Percentiles rank a stretch among this genome's conserved stretches.
Conservation (phyloP, 1,284 basidiomycete species). For the Tremellales sp. region DNA sequence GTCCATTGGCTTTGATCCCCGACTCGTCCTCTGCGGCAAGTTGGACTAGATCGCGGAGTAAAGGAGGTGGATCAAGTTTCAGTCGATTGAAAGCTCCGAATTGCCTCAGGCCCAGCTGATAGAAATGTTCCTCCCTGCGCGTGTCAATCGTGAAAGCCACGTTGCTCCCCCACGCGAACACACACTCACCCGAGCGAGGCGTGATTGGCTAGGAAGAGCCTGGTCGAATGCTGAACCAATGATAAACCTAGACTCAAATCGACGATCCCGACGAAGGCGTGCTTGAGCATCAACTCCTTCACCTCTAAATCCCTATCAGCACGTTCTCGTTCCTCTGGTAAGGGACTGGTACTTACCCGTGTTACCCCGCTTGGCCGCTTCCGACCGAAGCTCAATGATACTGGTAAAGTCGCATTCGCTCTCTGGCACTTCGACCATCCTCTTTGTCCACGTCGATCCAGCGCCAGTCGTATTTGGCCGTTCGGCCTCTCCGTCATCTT, state of each 20-base stretch:
- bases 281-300: conserved; percentile 75
- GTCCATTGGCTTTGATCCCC: conserved; percentile 37
- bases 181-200: conserved; percentile 66
- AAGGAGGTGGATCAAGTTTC: conserved; percentile 75
- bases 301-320: conserved; percentile 62
- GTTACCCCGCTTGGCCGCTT: conserved; percentile 62
- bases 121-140: conserved; percentile 84
- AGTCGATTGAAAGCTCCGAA: conserved; percentile 78
- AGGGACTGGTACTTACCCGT: conserved; percentile 54
- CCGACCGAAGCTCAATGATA: conserved; percentile 64
- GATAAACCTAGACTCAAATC: conserved; percentile 71
- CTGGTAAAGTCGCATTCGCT: conserved; percentile 77
- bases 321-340: neutral
- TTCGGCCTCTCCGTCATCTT: conserved; percentile 21
- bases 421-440: conserved; percentile 58
- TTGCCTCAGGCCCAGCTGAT: conserved; percentile 86
- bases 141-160: neutral
- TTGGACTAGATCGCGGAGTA: conserved; percentile 64
- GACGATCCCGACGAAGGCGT: conserved; percentile 90
- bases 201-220: conserved; percentile 85
- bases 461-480: conserved; percentile 10
- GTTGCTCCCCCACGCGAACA: neutral
- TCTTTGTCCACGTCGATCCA: conserved; percentile 23
- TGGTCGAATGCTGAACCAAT: conserved; percentile 81
- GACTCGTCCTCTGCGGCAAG: conserved; percentile 73